These are phyloP conservation scores for Plasmodium reichenowi DNA, from an alignment of 169 alveolate species.

Conservation along the genomic window DNA sequence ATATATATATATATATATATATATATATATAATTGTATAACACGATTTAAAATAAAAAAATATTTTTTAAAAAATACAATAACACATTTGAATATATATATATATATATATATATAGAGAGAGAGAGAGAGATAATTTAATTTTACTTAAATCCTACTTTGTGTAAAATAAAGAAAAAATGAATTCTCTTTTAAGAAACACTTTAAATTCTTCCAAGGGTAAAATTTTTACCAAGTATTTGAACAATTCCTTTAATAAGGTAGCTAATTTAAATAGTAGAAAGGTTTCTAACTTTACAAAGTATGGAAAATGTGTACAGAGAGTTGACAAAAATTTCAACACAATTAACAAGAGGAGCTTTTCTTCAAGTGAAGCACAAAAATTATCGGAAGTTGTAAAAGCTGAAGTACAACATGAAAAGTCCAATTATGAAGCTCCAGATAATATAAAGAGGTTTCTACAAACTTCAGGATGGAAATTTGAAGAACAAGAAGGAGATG, in stretches of 20 bases:
- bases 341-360: conserved; percentile 39
- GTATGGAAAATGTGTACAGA: conserved; percentile 37
- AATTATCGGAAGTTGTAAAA: conserved; percentile 84
- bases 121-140: background rate
- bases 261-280: conserved; percentile 43
- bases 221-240: conserved; percentile 21
- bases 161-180: conserved; percentile 19
- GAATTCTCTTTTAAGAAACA: conserved; percentile 61
- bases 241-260: conserved; percentile 21
- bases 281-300: conserved; percentile 32
- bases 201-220: conserved; percentile 36
- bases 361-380: conserved; percentile 84
- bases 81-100: conserved; percentile 5
- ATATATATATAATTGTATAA: too few relatives aligned
- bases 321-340: conserved; percentile 24
- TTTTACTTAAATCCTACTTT: background rate
- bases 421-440: conserved; percentile 87
- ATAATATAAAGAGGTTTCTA: conserved; percentile 82
- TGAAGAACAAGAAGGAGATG: conserved; percentile 88
- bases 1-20: too few relatives aligned
- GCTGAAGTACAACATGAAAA: conserved; percentile 88
- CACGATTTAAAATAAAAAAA: too few relatives aligned
- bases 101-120: conserved; percentile 5
- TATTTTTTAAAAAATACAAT: too few relatives aligned
- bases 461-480: conserved; percentile 87